These are phyloP conservation scores for Plasmodium malariae DNA, from an alignment of 169 alveolate species.

Conservation along the genomic window DNA sequence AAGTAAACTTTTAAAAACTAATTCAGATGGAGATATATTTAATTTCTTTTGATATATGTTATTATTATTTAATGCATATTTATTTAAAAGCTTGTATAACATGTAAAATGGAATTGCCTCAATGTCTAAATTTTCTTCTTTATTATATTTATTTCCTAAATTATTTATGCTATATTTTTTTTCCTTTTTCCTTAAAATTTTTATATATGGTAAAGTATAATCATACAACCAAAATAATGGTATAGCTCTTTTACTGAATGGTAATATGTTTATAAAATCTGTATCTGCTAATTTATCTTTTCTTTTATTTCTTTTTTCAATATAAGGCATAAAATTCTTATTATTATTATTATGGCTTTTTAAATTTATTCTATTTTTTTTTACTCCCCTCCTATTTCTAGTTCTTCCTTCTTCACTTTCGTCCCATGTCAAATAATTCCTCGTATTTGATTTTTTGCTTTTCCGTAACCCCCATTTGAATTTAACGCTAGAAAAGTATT, in stretches of 20 bases:
- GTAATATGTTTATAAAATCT: constrained; percentile 53
- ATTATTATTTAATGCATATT: constrained; percentile 55
- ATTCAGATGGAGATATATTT: constrained; percentile 80
- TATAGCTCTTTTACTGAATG: constrained; percentile 72
- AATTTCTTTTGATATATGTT: constrained; percentile 76
- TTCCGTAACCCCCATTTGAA: constrained; percentile 61
- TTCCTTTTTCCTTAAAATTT: constrained; percentile 61
- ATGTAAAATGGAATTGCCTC: constrained; percentile 73
- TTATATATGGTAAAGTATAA: constrained; percentile 76
- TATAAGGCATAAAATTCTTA: neutral
- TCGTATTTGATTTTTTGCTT: constrained; percentile 3
- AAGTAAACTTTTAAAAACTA: constrained; percentile 75
- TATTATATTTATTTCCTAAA: constrained; percentile 18
- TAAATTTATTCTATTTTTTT: constrained; percentile 21
- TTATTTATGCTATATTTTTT: constrained; percentile 30
- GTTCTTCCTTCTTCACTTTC: constrained; percentile 18
- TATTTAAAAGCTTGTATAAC: constrained; percentile 52
- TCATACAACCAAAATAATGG: constrained; percentile 73
- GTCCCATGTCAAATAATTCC: constrained; percentile 16
- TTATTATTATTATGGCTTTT: neutral
- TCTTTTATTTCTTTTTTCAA: constrained; percentile 39
- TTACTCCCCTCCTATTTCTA: neutral
- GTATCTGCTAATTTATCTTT: constrained; percentile 17
- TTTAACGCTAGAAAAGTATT: constrained; percentile 72
- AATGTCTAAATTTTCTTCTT: constrained; percentile 41